Evolutionary conservation across 306 rosid genomes (phyloP).

Genomic region (Argentina anserina): DNA sequence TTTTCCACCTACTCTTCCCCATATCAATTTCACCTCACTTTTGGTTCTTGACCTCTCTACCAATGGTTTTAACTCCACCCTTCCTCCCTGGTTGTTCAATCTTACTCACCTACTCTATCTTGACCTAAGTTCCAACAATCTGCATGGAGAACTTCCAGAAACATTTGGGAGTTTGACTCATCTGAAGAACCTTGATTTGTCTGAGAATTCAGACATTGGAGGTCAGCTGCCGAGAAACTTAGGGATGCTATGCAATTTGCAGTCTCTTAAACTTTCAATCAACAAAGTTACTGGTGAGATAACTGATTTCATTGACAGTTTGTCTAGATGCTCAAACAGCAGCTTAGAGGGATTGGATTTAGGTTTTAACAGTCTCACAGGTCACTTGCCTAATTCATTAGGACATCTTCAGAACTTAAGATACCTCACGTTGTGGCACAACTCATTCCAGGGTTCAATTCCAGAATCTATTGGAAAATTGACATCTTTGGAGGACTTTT

Average conservation of each 20-base stretch:
- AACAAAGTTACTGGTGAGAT: slow-evolving; percentile 19
- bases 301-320: background rate
- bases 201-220: background rate
- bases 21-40: slow-evolving; percentile 33
- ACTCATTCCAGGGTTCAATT: slow-evolving; percentile 26
- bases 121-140: background rate
- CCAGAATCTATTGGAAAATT: slow-evolving; percentile 33
- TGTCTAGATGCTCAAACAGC: background rate
- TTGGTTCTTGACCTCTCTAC: background rate
- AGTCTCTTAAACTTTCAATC: background rate
- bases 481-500: slow-evolving; percentile 16
- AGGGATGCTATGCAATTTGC: slow-evolving; percentile 6
- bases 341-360: background rate
- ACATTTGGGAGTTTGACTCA: slow-evolving; percentile 3
- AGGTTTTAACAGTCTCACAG: background rate
- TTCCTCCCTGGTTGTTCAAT: slow-evolving; percentile 33
- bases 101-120: slow-evolving; percentile 14
- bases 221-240: slow-evolving; percentile 6
- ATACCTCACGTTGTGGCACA: background rate
- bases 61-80: slow-evolving; percentile 10
- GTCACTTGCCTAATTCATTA: slow-evolving; percentile 21
- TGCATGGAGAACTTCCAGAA: slow-evolving; percentile 8
- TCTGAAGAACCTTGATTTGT: slow-evolving; percentile 9
- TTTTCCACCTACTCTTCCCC: slow-evolving; percentile 20
- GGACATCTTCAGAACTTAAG: slow-evolving; percentile 18